phyloP scores from a whole-genome alignment of 2,329 filamentous ascomycete species.

The Apiospora koreana region DNA sequence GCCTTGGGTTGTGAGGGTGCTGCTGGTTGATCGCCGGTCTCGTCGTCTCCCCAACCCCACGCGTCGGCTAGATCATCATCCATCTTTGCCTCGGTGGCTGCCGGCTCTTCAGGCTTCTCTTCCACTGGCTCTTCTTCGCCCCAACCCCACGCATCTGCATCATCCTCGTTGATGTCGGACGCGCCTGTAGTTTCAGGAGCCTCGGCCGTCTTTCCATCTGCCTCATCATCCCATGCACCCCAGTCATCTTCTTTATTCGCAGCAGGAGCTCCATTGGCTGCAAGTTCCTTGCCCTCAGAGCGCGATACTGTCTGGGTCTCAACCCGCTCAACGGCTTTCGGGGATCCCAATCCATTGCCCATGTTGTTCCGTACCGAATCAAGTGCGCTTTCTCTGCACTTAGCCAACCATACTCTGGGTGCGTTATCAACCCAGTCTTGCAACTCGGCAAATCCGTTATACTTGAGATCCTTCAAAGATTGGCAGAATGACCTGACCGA shows the following conservation, averaged over 20 bases:
- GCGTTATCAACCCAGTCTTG: conserved; percentile 79
- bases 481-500: conserved; percentile 65
- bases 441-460: conserved; percentile 64
- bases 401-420: conserved; percentile 81
- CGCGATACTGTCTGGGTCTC: conserved; percentile 79
- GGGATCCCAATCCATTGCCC: conserved; percentile 63
- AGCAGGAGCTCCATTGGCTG: conserved; percentile 51
- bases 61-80: conserved; percentile 54
- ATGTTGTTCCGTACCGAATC: conserved; percentile 73
- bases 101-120: conserved; percentile 41
- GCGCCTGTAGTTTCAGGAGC: conserved; percentile 27
- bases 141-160: conserved; percentile 78
- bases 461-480: conserved; percentile 61
- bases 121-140: conserved; percentile 52
- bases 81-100: conserved; percentile 22
- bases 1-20: conserved; percentile 1
- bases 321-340: conserved; percentile 75
- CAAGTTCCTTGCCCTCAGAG: conserved; percentile 65
- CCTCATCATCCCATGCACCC: conserved; percentile 79
- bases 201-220: conserved; percentile 24
- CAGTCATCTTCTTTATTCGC: conserved; percentile 61
- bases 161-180: conserved; percentile 25
- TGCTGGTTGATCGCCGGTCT: conserved; percentile 37
- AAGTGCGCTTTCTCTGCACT: conserved; percentile 77
- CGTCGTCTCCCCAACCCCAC: conserved; percentile 84